phyloP scores from a whole-genome alignment of 2,329 filamentous ascomycete species.

The Curvularia hawaiiensis region DNA sequence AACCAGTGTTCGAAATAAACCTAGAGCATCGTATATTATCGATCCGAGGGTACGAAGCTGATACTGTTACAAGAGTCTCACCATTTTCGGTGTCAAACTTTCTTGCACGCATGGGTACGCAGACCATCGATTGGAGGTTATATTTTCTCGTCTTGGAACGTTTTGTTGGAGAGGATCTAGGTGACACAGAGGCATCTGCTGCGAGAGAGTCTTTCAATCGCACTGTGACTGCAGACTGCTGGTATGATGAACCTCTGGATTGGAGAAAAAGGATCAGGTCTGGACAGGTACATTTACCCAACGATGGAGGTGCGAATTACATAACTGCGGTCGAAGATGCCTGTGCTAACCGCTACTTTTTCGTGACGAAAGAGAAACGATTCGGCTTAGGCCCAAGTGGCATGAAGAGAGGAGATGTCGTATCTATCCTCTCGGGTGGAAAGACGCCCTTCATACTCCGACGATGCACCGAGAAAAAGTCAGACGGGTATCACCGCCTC shows the following conservation, averaged over 20 bases:
- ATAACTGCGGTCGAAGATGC: neutral
- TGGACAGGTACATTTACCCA: neutral
- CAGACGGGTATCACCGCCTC: slow-evolving; percentile 1
- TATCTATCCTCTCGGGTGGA: slow-evolving; percentile 12
- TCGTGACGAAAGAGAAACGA: slow-evolving; percentile 5
- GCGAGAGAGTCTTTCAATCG: slow-evolving; percentile 2
- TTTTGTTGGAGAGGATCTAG: neutral
- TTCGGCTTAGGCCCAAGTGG: slow-evolving; percentile 13
- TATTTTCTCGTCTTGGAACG: neutral
- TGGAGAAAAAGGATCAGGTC: slow-evolving; percentile 1
- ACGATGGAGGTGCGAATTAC: neutral
- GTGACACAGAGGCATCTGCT: neutral
- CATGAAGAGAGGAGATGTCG: slow-evolving; percentile 6
- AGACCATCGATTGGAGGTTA: neutral
- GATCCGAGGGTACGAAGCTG: neutral
- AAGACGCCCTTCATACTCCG: slow-evolving; percentile 11
- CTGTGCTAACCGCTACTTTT: slow-evolving; percentile 11
- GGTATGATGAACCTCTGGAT: slow-evolving; percentile 1
- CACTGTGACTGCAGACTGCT: slow-evolving; percentile 9
- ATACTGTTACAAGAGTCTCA: neutral
- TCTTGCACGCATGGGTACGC: too few relatives aligned
- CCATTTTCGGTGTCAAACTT: neutral
- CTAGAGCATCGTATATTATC: neutral
- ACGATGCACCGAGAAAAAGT: neutral
- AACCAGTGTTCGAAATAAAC: neutral